Evolutionary conservation across 2,329 filamentous ascomycete species (phyloP).

Genomic region (Ceratocystis albifundus): DNA sequence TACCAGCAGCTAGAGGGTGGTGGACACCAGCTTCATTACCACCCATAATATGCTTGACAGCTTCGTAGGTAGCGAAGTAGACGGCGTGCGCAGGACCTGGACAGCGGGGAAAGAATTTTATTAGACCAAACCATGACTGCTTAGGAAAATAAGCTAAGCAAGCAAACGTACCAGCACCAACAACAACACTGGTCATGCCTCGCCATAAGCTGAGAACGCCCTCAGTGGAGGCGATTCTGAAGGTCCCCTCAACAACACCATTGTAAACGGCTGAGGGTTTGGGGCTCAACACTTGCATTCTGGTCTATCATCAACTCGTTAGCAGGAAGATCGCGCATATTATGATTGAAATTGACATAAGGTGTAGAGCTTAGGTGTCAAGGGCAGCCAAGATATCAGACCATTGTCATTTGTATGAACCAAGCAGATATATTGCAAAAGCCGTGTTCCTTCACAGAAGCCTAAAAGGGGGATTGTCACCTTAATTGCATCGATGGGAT

Average conservation of each 20-base stretch:
- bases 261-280: constrained; percentile 70
- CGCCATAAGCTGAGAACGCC: constrained; percentile 88
- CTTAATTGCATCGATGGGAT: constrained; percentile 96
- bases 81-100: constrained; percentile 90
- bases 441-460: no score
- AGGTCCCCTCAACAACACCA: constrained; percentile 82
- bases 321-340: not conserved
- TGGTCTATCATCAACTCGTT: constrained; percentile 51
- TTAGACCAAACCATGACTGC: constrained; percentile 24
- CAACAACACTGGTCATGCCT: constrained; percentile 89
- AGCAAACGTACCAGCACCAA: constrained; percentile 67
- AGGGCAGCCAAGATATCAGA: not conserved
- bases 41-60: constrained; percentile 90
- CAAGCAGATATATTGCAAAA: no score
- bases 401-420: no score
- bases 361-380: not conserved
- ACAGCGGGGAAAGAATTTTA: constrained; percentile 13
- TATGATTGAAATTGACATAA: not conserved
- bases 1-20: constrained; percentile 86
- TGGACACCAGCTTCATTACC: constrained; percentile 80
- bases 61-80: constrained; percentile 96
- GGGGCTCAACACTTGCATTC: constrained; percentile 93
- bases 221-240: constrained; percentile 82
- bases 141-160: not conserved
- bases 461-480: constrained; percentile 36